phyloP scores from a whole-genome alignment of 129 eudicot species.

The Helianthus tuberosus region DNA sequence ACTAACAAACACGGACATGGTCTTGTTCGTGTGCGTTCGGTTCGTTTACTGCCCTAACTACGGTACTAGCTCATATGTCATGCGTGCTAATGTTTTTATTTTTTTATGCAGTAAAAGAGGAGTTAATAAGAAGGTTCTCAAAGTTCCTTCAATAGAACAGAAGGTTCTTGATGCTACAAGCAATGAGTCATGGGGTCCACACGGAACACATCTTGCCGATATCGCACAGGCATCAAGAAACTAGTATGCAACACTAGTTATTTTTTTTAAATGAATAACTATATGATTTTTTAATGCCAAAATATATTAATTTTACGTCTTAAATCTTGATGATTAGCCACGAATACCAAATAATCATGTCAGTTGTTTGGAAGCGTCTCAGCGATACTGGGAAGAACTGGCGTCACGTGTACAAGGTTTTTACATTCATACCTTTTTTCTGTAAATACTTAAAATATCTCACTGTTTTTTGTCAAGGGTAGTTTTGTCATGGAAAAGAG shows the following conservation, averaged over 20 bases:
- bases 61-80: too few relatives aligned
- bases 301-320: constrained; percentile 9
- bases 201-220: too few relatives aligned
- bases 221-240: too few relatives aligned
- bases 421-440: background rate
- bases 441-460: background rate
- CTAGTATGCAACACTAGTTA: constrained; percentile 56
- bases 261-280: background rate
- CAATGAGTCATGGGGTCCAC: constrained; percentile 99
- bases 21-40: too few relatives aligned
- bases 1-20: too few relatives aligned
- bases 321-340: constrained; percentile 77
- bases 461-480: too few relatives aligned
- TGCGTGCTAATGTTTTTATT: too few relatives aligned
- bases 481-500: too few relatives aligned
- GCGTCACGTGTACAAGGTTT: constrained; percentile 98
- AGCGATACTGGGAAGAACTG: constrained; percentile 92
- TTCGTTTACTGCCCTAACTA: too few relatives aligned
- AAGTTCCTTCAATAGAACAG: constrained; percentile 94
- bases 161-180: constrained; percentile 98
- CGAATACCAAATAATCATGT: too few relatives aligned
- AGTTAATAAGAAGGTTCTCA: constrained; percentile 95
- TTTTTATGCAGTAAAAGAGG: constrained; percentile 98
- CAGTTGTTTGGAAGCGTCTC: constrained; percentile 92
- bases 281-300: constrained; percentile 8